These are phyloP conservation scores for Komagataella kurtzmanii DNA, from an alignment of 805 yeast genomes.

Conservation along the genomic window DNA sequence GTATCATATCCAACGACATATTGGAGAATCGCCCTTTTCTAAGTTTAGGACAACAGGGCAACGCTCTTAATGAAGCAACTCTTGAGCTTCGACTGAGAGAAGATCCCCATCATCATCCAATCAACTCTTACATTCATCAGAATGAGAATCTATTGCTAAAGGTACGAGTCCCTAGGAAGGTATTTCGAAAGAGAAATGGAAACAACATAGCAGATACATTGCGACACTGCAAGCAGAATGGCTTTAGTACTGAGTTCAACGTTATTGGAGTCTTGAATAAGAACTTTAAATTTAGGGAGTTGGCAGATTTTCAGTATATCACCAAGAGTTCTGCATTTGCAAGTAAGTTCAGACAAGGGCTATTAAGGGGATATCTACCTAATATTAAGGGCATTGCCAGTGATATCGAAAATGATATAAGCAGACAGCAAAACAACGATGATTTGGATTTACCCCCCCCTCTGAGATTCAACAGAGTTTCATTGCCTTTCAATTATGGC, in stretches of 20 bases:
- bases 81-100: background rate
- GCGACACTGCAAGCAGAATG: constrained; percentile 18
- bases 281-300: constrained; percentile 66
- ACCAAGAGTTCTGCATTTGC: constrained; percentile 44
- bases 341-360: constrained; percentile 21
- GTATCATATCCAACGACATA: constrained; percentile 16
- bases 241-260: constrained; percentile 23
- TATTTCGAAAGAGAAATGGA: constrained; percentile 23
- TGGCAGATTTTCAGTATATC: constrained; percentile 76
- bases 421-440: constrained; percentile 12
- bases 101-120: background rate
- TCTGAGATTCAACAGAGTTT: constrained; percentile 64
- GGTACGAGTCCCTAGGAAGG: background rate
- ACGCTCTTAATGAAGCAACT: background rate
- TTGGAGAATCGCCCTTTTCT: background rate
- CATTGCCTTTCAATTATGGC: constrained; percentile 65
- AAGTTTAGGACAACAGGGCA: background rate
- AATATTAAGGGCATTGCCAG: constrained; percentile 26
- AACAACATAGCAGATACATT: constrained; percentile 30
- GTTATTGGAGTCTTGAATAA: constrained; percentile 60
- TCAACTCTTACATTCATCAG: background rate
- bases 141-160: background rate
- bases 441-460: constrained; percentile 71
- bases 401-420: constrained; percentile 3
- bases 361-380: constrained; percentile 26